Conservation (phyloP, 73 alveolate genomes). For the Blepharisma stoltei region DNA sequence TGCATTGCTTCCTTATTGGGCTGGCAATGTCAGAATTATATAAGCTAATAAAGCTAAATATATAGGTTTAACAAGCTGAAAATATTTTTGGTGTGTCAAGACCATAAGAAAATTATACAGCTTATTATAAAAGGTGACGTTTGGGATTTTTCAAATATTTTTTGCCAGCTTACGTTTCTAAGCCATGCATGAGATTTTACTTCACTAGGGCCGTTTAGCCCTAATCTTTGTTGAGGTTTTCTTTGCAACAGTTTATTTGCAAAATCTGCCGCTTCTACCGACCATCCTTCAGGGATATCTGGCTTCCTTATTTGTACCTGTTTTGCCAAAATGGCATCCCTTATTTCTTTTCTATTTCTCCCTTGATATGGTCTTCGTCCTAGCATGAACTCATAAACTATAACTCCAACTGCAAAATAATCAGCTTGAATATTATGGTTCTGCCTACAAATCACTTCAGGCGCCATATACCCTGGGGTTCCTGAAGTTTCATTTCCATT, state of each 20-base stretch:
- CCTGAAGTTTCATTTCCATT: constrained; percentile 94
- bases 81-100: no score
- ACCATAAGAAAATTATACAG: no score
- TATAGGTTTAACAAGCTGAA: no score
- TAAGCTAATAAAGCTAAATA: no score
- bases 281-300: constrained; percentile 93
- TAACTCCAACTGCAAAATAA: constrained; percentile 92
- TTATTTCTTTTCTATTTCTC: constrained; percentile 88
- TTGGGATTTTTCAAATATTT: constrained; percentile 61
- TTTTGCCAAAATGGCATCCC: constrained; percentile 92
- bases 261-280: constrained; percentile 85
- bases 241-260: constrained; percentile 65
- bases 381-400: constrained; percentile 78
- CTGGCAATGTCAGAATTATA: no score
- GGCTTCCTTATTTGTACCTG: constrained; percentile 78
- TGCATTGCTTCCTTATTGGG: no score
- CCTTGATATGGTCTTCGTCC: constrained; percentile 96
- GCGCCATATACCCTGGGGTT: constrained; percentile 92
- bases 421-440: constrained; percentile 80
- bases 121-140: constrained; percentile 77
- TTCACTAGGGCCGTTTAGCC: constrained; percentile 82
- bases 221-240: constrained; percentile 80
- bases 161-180: constrained; percentile 66
- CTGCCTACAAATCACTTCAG: constrained; percentile 84
- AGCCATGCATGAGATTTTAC: constrained; percentile 88